Evolutionary conservation across 1,284 basidiomycete species (phyloP).

Genomic region (Phylloporus sp.): DNA sequence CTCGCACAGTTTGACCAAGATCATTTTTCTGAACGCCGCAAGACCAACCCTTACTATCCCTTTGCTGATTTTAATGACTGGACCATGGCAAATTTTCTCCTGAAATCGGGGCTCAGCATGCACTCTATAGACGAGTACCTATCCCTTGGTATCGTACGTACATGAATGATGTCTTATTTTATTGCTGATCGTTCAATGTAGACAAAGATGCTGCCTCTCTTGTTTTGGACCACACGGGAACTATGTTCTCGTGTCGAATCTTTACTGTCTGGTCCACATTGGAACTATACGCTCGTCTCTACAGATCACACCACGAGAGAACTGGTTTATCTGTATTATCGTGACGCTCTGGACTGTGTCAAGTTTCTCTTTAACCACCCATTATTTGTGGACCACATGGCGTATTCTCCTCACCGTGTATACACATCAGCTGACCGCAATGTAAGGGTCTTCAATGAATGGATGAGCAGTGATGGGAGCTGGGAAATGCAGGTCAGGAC

Average conservation of each 20-base stretch:
- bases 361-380: not conserved
- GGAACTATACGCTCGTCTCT: not conserved
- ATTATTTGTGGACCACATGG: not conserved
- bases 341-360: not conserved
- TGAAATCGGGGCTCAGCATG: slow-evolving; percentile 2
- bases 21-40: not conserved
- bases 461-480: not conserved
- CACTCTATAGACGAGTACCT: not conserved
- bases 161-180: not conserved
- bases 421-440: not conserved
- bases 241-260: too few species aligned
- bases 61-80: not conserved
- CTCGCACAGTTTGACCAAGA: not conserved
- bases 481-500: not conserved
- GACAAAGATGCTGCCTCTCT: not conserved
- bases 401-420: not conserved
- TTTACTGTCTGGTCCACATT: too few species aligned
- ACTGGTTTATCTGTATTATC: not conserved
- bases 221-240: too few species aligned
- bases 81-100: slow-evolving; percentile 1
- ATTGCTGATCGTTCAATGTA: not conserved
- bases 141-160: not conserved
- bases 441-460: not conserved
- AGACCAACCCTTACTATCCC: not conserved
- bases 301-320: not conserved